Evolutionary conservation across 805 yeast genomes (phyloP), one percentile per base, ranked within the genome.

Genomic region (Candida insectorum): DNA sequence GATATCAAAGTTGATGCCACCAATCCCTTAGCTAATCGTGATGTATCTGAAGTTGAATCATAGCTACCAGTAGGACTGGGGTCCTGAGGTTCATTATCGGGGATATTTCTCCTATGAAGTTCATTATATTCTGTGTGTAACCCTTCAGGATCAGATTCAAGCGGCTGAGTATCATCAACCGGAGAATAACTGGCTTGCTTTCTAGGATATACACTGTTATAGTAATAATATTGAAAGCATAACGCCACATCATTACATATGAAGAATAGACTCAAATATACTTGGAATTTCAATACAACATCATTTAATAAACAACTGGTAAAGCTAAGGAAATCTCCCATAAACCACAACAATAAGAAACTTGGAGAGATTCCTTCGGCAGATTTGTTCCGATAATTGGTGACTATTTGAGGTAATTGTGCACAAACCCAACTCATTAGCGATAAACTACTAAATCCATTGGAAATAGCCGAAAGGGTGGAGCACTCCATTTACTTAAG

Each of bases 371-470:
- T 64, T 3, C 89, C 89, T 13, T 75, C 85, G 4, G 84, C 84
- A 2, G 84, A 73, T 41, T 77, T 72, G 45, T 65, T 65, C 10
- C 59, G 54, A 52, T 77, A 78, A 51, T 81, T 82, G 45, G 71
- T 65, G 37, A 70, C 56, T 9, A 81, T 79, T 49, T 82, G 91
- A 1, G 89, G 89, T 12, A 78, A 49, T 53, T 81, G 89, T 3
- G 89, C 89, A 52, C 81, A 77, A 22, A 81, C 61, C 89, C 91
- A 82, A 38, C 79, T 69, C 5, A 60, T 54, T 24, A 77, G 58
- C 3, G 83, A 77, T 12, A 63, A 32, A 20, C 53, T 48, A 32
- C 71, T 65, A 36, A 65, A 58, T 24, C 54, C 41, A 39, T 53
- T 56, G 5, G 61, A 56, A 13, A 54, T 25, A 7, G 19, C 22